Evolutionary conservation across 2,329 filamentous ascomycete species (phyloP), one percentile per base, ranked within the genome.

Genomic region (Arthrobotrys iridis): DNA sequence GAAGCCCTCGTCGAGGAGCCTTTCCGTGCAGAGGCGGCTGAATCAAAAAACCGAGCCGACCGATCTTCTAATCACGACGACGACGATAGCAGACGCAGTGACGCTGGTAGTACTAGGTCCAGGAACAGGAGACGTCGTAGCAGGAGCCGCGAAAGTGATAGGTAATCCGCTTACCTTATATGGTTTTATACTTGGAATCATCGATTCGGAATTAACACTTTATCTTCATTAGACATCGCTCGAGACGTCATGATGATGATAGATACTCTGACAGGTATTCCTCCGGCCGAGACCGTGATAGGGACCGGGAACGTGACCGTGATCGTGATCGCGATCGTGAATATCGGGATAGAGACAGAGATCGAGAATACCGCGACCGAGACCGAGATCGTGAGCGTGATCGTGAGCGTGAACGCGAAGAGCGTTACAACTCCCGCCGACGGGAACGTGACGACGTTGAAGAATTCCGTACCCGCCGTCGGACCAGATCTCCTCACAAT

Each of bases 341-440:
- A 77, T 85, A 85, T 74, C 85, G 87, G 63, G 86, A 86, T 63
- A 63, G 84, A 70, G 85, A 85, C 78, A 83, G 85, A 79, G 86
- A 89, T 77, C 83, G 84, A 37, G 73, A 77, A 70, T 87, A 89
- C 77, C 85, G 88, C 77, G 84, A 86, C 77, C 84, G 86, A 65
- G 84, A 82, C 66, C 80, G 82, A 30, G 83, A 84, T 66, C 84
- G 84, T 76, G 85, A 86, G 78, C 85, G 91, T 85, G 91, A 93
- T 78, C 86, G 90, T 80, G 90, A 90, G 82, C 93, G 86, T 82
- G 85, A 85, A 83, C 86, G 87, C 52, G 82, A 86, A 85, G 82
- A 86, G 90, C 84, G 88, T 91, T 83, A 91, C 89, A 86, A 92
- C 91, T 87, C 90, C 89, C 85, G 90, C 89, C 81, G 88, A 91